These are phyloP conservation scores for Plasmodium ovale DNA, from an alignment of 169 alveolate species.

Conservation along the genomic window DNA sequence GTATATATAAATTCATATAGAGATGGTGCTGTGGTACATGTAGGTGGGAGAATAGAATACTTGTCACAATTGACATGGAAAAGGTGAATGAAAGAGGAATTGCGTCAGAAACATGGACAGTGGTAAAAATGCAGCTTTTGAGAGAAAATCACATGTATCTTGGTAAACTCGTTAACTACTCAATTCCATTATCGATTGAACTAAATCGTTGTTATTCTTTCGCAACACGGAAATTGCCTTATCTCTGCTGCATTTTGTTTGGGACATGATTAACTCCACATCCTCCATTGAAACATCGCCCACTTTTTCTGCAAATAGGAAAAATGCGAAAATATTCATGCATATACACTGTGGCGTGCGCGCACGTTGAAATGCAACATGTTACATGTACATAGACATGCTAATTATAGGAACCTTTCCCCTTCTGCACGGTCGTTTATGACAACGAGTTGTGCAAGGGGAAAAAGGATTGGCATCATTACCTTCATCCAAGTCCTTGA, in stretches of 20 bases:
- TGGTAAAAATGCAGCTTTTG: no score
- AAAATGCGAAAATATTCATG: neutral
- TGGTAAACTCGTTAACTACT: no score
- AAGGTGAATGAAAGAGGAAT: no score
- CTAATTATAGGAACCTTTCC: no score
- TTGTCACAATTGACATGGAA: no score
- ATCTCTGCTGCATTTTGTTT: slow-evolving; percentile 90
- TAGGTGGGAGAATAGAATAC: no score
- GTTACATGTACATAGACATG: no score
- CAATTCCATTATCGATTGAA: slow-evolving; percentile 91
- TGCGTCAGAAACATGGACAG: no score
- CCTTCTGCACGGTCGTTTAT: neutral
- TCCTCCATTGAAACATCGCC: slow-evolving; percentile 79
- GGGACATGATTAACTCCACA: slow-evolving; percentile 92
- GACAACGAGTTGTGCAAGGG: neutral
- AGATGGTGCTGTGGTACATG: no score
- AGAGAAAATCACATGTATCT: no score
- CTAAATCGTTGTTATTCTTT: slow-evolving; percentile 91
- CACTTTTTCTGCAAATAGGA: slow-evolving; percentile 82
- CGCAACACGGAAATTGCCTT: slow-evolving; percentile 91
- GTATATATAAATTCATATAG: no score
- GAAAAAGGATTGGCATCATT: neutral
- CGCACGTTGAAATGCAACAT: neutral
- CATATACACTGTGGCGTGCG: neutral
- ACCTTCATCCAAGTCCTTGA: slow-evolving; percentile 81